phyloP scores from a whole-genome alignment of 805 yeast genomes.

The Sugiyamaella boreocaroliniensis region DNA sequence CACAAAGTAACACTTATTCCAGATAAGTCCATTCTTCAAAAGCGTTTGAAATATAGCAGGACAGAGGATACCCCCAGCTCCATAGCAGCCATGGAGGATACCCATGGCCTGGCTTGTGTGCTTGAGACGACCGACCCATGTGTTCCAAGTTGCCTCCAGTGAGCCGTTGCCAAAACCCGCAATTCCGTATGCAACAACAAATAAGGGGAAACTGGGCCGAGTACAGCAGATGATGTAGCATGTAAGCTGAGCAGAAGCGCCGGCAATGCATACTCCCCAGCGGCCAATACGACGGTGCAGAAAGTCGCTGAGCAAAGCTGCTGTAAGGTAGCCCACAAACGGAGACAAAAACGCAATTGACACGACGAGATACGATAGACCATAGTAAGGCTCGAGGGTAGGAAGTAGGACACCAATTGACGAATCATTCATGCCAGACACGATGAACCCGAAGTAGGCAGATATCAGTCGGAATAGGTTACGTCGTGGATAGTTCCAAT shows the following conservation, averaged over 20 bases:
- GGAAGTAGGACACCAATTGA: slow-evolving; percentile 56
- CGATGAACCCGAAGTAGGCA: slow-evolving; percentile 30
- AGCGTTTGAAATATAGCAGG: slow-evolving; percentile 59
- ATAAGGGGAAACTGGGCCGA: slow-evolving; percentile 38
- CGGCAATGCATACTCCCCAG: slow-evolving; percentile 38
- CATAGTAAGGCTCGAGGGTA: slow-evolving; percentile 41
- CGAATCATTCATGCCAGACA: slow-evolving; percentile 55
- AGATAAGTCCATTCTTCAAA: slow-evolving; percentile 42
- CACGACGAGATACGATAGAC: slow-evolving; percentile 41
- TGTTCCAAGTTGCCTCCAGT: slow-evolving; percentile 49
- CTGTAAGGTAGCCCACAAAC: slow-evolving; percentile 47
- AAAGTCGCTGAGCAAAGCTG: slow-evolving; percentile 44
- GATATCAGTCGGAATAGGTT: slow-evolving; percentile 12
- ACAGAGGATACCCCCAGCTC: slow-evolving; percentile 63
- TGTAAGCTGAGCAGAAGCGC: slow-evolving; percentile 31
- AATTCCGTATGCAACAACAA: slow-evolving; percentile 36
- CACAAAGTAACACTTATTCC: slow-evolving; percentile 53
- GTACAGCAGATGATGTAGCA: slow-evolving; percentile 37
- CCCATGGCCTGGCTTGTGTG: slow-evolving; percentile 57
- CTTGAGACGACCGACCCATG: slow-evolving; percentile 42
- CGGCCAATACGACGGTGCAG: slow-evolving; percentile 43
- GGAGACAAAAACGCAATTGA: slow-evolving; percentile 48
- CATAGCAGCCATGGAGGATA: slow-evolving; percentile 60
- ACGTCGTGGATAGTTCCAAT: slow-evolving; percentile 17
- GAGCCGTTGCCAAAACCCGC: slow-evolving; percentile 53